Evolutionary conservation across 257 asterid species (phyloP), one percentile per base, ranked within the genome.

Genomic region (Osmanthus fragrans): DNA sequence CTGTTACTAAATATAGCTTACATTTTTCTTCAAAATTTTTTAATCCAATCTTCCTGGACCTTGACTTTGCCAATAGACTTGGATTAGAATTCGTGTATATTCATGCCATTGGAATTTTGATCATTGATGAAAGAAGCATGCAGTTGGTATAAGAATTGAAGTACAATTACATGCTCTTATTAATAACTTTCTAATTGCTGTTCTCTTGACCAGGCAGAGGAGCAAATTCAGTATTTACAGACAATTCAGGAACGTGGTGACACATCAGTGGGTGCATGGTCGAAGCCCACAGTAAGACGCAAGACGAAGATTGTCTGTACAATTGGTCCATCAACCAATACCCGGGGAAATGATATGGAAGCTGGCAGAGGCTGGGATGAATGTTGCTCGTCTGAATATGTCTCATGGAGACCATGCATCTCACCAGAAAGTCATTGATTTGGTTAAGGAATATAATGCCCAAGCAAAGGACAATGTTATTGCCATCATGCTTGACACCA

Each of bases 401-500:
- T 92, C 97, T 66, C 97, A 91, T 30, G 97, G 96, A 79, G 96
- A 90, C 83, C 97, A 92, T 77, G 87, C 97, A n/a, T 92, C 96
- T 32, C 97, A 92, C 81, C 97, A 91, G 76, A 90, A 91, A 81
- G 95, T 91, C 70, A 89, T 92, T 79, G 96, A 91, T 85, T 81
- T 90, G 89, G 96, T 92, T 71, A 91, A 87, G 82, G 95, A 89
- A 78, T 92, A 89, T 75, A 92, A 90, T 80, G 84, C 92, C 60
- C 93, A 90, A 80, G 79, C 89, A 15, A 92, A 92, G 75, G 97
- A 90, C 83, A 92, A 90, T 73, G 97, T 92, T 80, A 92, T 92
- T 36, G 92, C 96, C 75, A 92, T 90, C 80, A 92, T 92, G 96
- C 93, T 92, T 74, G 96, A 90, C 75, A 90, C 94, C 29, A 90